These are phyloP conservation scores for Russula emetica DNA, from an alignment of 768 basidiomycete species.

Conservation along the genomic window DNA sequence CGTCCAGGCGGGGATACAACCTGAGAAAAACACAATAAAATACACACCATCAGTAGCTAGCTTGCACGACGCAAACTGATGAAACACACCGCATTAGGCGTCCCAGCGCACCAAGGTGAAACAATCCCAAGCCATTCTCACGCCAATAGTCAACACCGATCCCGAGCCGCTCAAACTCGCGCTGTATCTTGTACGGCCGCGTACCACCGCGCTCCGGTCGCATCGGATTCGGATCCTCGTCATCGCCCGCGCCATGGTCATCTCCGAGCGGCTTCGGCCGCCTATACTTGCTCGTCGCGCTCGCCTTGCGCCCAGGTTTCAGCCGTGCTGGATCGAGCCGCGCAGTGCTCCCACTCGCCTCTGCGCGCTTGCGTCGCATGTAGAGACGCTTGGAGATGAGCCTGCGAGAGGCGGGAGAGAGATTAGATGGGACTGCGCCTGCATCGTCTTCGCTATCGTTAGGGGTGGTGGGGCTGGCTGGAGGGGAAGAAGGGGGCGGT, in stretches of 20 bases:
- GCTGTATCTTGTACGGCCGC: constrained; percentile 43
- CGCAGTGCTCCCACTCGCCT: constrained; percentile 37
- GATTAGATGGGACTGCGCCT: constrained; percentile 14
- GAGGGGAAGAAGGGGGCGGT: background rate
- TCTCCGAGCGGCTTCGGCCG: background rate
- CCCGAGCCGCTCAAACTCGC: constrained; percentile 41
- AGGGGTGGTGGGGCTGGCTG: background rate
- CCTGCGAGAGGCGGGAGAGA: constrained; percentile 49
- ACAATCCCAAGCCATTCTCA: constrained; percentile 45
- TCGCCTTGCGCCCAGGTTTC: constrained; percentile 40
- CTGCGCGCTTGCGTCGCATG: constrained; percentile 69
- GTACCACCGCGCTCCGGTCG: constrained; percentile 39
- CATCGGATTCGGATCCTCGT: constrained; percentile 2
- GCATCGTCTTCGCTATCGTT: background rate
- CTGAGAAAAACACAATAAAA: constrained; percentile 26
- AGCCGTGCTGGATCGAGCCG: constrained; percentile 35
- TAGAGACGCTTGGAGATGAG: constrained; percentile 60
- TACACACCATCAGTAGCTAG: background rate
- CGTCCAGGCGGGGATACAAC: constrained; percentile 34
- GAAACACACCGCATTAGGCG: constrained; percentile 42
- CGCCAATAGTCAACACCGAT: constrained; percentile 45
- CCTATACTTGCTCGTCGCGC: constrained; percentile 8
- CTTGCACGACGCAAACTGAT: background rate
- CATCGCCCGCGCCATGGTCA: constrained; percentile 22
- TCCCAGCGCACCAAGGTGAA: constrained; percentile 41